Evolutionary conservation across 2,329 filamentous ascomycete genomes (phyloP).

Genomic region (Hypomyces rosellus): DNA sequence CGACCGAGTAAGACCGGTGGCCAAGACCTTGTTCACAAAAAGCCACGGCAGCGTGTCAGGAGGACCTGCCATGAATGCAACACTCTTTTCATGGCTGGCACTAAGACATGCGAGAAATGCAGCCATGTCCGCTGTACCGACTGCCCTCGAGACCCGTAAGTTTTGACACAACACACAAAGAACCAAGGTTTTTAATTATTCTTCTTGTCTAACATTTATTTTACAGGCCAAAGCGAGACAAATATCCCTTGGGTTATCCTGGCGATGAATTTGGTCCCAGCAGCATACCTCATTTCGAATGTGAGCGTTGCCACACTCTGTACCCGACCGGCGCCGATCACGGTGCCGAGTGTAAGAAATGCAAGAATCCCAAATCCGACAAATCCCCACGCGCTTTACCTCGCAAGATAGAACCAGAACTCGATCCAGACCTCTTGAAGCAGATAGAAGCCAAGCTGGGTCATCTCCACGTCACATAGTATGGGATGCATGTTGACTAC

Average conservation of each 20-base stretch:
- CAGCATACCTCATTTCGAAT: constrained; percentile 49
- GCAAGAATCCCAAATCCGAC: constrained; percentile 53
- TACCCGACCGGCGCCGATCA: constrained; percentile 47
- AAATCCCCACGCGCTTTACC: constrained; percentile 53
- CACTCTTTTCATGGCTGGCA: constrained; percentile 51
- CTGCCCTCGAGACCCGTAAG: constrained; percentile 75
- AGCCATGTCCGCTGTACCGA: constrained; percentile 69
- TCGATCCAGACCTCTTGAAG: constrained; percentile 54
- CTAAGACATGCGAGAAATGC: constrained; percentile 62
- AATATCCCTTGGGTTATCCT: constrained; percentile 64
- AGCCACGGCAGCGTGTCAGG: constrained; percentile 65
- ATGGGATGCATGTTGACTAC: background rate
- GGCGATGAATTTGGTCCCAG: constrained; percentile 54
- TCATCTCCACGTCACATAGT: constrained; percentile 32
- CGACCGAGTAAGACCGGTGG: constrained; percentile 60
- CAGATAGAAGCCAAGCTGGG: constrained; percentile 51
- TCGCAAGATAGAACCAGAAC: constrained; percentile 54
- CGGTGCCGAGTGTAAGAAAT: constrained; percentile 51
- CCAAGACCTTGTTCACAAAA: constrained; percentile 66
- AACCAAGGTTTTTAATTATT: background rate
- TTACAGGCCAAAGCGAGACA: constrained; percentile 56
- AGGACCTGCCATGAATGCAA: constrained; percentile 72
- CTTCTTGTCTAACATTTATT: background rate
- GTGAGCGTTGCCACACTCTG: constrained; percentile 55
- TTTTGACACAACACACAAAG: constrained; percentile 26